Evolutionary conservation across 345 rosid species (phyloP).

Genomic region (Corchorus capsularis): DNA sequence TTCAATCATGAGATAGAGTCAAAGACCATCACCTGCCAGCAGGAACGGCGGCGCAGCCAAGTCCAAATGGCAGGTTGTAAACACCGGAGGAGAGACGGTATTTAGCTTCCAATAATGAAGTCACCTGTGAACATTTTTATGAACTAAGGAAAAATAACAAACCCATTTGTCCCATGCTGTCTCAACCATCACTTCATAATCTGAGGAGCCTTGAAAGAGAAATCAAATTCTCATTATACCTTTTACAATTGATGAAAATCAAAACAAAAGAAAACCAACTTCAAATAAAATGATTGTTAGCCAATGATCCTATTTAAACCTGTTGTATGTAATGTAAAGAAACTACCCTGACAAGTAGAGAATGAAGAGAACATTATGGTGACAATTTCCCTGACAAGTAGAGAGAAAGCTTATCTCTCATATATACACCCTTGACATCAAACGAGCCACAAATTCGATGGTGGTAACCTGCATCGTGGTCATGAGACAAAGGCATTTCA

Average conservation of each 20-base stretch:
- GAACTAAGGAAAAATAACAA: not conserved
- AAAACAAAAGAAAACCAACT: not conserved
- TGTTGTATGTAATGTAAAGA: not conserved
- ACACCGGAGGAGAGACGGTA: not conserved
- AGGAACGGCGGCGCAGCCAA: no score
- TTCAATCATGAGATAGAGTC: not conserved
- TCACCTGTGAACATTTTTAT: not conserved
- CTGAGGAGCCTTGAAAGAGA: slow-evolving; percentile 5
- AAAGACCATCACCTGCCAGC: not conserved
- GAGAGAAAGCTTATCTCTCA: slow-evolving; percentile 52
- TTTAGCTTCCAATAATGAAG: not conserved
- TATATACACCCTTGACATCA: slow-evolving; percentile 38
- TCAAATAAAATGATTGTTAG: not conserved
- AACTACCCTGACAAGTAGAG: not conserved
- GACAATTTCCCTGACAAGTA: slow-evolving; percentile 37
- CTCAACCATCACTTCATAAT: not conserved
- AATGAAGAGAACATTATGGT: slow-evolving; percentile 22
- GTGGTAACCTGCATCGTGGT: slow-evolving; percentile 48
- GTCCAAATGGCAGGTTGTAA: no score
- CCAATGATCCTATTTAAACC: slow-evolving; percentile 10
- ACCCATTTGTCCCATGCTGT: not conserved
- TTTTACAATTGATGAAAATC: not conserved
- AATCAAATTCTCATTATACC: not conserved
- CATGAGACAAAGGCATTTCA: slow-evolving; percentile 25
- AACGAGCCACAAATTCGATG: slow-evolving; percentile 42